phyloP scores from a whole-genome alignment of 352 stramenopile genomes.

The Phytophthora palmivora region DNA sequence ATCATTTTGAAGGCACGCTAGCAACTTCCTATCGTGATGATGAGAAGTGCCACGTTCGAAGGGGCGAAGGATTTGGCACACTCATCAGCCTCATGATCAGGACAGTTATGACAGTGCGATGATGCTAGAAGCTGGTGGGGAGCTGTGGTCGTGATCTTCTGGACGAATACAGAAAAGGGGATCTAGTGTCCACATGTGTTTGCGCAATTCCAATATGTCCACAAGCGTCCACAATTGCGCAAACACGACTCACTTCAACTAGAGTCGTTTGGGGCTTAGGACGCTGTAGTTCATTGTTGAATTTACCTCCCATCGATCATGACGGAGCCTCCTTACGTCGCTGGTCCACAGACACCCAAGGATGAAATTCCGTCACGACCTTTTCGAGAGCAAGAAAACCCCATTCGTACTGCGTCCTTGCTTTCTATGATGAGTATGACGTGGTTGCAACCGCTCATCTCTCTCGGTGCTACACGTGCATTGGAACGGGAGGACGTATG shows the following conservation, averaged over 20 bases:
- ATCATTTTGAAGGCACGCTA: neutral
- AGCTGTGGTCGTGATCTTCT: too few species aligned
- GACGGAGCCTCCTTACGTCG: constrained; percentile 15
- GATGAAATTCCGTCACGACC: neutral
- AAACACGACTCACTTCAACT: constrained; percentile 23
- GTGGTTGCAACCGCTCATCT: constrained; percentile 48
- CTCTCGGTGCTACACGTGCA: constrained; percentile 35
- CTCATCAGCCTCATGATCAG: too few species aligned
- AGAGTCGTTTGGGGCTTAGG: too few species aligned
- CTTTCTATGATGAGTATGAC: constrained; percentile 35
- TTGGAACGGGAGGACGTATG: constrained; percentile 44
- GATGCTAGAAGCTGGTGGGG: too few species aligned
- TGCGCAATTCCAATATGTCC: constrained; percentile 18
- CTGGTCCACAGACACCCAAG: constrained; percentile 20
- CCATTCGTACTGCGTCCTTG: constrained; percentile 33
- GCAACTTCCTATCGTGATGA: constrained; percentile 6
- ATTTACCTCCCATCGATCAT: constrained; percentile 8
- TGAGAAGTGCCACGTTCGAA: constrained; percentile 8
- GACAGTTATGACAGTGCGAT: too few species aligned
- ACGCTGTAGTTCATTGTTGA: constrained; percentile 26
- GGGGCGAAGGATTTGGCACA: too few species aligned
- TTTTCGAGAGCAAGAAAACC: constrained; percentile 37
- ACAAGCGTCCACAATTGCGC: constrained; percentile 17
- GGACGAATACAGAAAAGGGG: too few species aligned
- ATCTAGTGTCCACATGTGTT: constrained; percentile 16